Percentiles rank a stretch among this genome's conserved stretches.
Evolutionary conservation across 148 eudicot species (phyloP).

Genomic region (Suaeda aralocaspica): DNA sequence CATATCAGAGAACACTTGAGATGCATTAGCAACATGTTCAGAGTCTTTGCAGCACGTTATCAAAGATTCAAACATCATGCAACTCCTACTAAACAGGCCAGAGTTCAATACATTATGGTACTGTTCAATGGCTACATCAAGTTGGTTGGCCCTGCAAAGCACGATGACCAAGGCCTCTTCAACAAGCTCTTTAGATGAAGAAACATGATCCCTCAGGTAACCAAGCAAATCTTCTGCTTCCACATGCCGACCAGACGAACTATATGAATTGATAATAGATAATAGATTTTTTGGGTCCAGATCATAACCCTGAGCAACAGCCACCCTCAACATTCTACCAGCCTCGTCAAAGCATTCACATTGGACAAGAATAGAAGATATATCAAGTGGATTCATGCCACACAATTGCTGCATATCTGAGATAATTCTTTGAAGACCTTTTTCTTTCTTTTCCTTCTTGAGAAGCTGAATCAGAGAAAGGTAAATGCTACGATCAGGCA

Average conservation of each 20-base stretch:
- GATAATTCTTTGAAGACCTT: slow-evolving; percentile 50
- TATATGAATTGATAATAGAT: slow-evolving; percentile 64
- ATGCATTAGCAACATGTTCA: slow-evolving; percentile 63
- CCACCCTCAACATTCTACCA: slow-evolving; percentile 51
- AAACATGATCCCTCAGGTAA: slow-evolving; percentile 49
- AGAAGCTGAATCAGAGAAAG: slow-evolving; percentile 57
- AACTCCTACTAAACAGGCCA: slow-evolving; percentile 37
- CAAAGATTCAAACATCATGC: slow-evolving; percentile 68
- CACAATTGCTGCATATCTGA: slow-evolving; percentile 56
- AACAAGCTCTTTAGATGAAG: slow-evolving; percentile 43
- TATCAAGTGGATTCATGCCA: slow-evolving; percentile 49
- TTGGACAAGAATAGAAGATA: slow-evolving; percentile 61
- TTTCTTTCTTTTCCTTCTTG: slow-evolving; percentile 47
- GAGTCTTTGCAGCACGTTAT: slow-evolving; percentile 65
- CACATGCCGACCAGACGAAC: slow-evolving; percentile 62
- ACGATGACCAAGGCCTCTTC: slow-evolving; percentile 71
- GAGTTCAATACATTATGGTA: slow-evolving; percentile 41
- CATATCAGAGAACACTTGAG: slow-evolving; percentile 90
- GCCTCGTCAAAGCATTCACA: slow-evolving; percentile 76
- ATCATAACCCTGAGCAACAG: slow-evolving; percentile 54
- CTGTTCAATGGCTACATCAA: slow-evolving; percentile 60
- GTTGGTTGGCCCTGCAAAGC: slow-evolving; percentile 57
- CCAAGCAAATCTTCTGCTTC: slow-evolving; percentile 73
- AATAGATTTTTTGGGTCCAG: slow-evolving; percentile 53
- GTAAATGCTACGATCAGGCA: slow-evolving; percentile 60